These are phyloP conservation scores for Mycena vulgaris DNA, from an alignment of 768 basidiomycete species.

Conservation along the genomic window DNA sequence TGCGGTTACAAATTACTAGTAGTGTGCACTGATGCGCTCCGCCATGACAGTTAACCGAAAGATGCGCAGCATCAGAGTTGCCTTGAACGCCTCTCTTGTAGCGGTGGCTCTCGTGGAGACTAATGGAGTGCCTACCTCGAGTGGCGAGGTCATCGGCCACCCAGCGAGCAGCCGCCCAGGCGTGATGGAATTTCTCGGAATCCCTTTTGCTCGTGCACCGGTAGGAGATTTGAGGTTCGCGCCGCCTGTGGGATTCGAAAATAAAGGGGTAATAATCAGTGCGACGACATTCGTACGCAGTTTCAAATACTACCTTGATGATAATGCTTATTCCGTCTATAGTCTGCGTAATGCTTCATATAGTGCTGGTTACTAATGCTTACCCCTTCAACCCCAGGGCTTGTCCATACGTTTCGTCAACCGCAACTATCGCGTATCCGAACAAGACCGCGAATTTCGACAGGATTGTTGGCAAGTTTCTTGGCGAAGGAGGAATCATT, in stretches of 20 bases:
- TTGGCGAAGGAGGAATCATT: slow-evolving; percentile 16
- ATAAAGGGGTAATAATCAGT: slow-evolving; percentile 5
- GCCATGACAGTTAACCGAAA: slow-evolving; percentile 4
- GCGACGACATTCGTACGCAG: slow-evolving; percentile 24
- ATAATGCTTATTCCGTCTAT: slow-evolving; percentile 4
- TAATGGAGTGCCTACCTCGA: slow-evolving; percentile 15
- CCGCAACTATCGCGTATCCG: slow-evolving; percentile 20
- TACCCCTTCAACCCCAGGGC: slow-evolving; percentile 7
- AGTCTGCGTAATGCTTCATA: slow-evolving; percentile 14
- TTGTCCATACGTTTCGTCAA: slow-evolving; percentile 18
- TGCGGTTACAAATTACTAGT: slow-evolving; percentile 1
- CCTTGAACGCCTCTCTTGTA: neutral
- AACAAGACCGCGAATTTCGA: slow-evolving; percentile 30
- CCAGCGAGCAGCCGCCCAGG: slow-evolving; percentile 14
- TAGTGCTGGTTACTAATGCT: neutral
- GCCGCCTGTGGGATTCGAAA: slow-evolving; percentile 18
- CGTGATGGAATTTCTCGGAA: slow-evolving; percentile 28
- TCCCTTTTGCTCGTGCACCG: slow-evolving; percentile 26
- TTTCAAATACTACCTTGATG: neutral
- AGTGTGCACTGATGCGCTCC: slow-evolving; percentile 5
- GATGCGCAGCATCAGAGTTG: slow-evolving; percentile 7
- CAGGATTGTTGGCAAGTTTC: slow-evolving; percentile 19
- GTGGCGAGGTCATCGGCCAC: slow-evolving; percentile 24
- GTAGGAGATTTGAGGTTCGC: slow-evolving; percentile 22
- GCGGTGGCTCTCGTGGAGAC: slow-evolving; percentile 4